These are phyloP conservation scores for Yueomyces sinensis DNA, from an alignment of 805 yeast genomes.

Conservation along the genomic window DNA sequence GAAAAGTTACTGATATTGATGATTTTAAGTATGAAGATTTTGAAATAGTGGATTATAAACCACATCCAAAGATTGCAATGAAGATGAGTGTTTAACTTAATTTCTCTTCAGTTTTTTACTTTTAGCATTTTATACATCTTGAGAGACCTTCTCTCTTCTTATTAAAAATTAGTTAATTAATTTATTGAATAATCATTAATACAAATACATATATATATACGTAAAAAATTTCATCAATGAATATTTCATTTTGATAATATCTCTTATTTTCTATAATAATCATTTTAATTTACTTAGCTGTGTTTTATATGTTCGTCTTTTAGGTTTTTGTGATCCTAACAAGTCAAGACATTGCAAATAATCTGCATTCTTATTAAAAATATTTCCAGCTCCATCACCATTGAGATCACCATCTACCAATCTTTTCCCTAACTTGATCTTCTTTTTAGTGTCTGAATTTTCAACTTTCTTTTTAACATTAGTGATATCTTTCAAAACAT, in stretches of 20 bases:
- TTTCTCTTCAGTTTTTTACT: no score
- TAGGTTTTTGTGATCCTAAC: constrained; percentile 17
- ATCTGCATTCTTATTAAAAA: background rate
- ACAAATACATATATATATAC: background rate
- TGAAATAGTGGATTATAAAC: constrained; percentile 65
- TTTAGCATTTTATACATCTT: no score
- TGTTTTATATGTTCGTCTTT: constrained; percentile 15
- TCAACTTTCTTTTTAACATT: constrained; percentile 1
- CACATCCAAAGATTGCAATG: constrained; percentile 80
- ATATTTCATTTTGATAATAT: no score
- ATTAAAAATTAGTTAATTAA: no score
- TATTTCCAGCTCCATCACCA: background rate
- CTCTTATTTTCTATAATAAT: no score
- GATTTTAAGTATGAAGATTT: constrained; percentile 86
- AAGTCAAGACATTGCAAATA: constrained; percentile 24
- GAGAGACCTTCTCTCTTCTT: no score
- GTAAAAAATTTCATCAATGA: no score
- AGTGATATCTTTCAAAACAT: constrained; percentile 5
- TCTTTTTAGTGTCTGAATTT: constrained; percentile 7
- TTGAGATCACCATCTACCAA: background rate
- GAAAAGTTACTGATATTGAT: constrained; percentile 62
- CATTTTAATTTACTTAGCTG: constrained; percentile 2
- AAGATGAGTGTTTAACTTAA: constrained; percentile 94
- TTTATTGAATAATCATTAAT: no score
- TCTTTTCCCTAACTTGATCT: background rate